Evolutionary conservation across 345 rosid genomes (phyloP), one percentile per base, ranked within the genome.

Genomic region (Cardamine resedifolia): DNA sequence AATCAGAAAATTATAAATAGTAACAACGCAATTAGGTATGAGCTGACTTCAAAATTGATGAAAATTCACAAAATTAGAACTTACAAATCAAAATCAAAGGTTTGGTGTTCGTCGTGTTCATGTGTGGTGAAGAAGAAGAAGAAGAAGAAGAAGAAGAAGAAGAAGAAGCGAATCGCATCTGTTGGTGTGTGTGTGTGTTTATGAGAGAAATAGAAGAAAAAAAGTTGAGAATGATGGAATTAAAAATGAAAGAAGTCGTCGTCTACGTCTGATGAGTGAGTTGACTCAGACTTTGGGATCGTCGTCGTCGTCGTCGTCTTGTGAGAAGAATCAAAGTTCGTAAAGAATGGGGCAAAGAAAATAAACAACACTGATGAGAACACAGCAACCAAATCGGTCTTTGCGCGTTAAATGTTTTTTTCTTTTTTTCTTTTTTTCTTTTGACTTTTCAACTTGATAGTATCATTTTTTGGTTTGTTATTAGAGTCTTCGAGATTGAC

Each of bases 271-370:
- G 47, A 14, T 58, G 63, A 20, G 64, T 49, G 57, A 23, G 79
- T 75, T 75, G 79, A 75, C 79, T 75, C 27, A 6, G 64, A 53
- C 49, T 43, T 57, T 55, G 73, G 73, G 78, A 45, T n/a, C n/a
- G n/a, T n/a, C n/a, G n/a, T 56, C 21, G 60, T 34, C 65, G 44
- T 58, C 63, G 64, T 59, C 66, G 50, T 61, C 4, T 66, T 34
- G 78, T 27, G 27, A 50, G 70, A 64, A 72, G 45, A 53, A 63
- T 72, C 70, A 66, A 50, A 67, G 31, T 15, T 68, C 50, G 74
- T 68, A 31, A 62, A 68, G 58, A 51, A 41, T 24, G 64, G 62
- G 73, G 55, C 47, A 61, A 60, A 75, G 6, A 38, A 41, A 57
- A 3, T 24, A 24, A 4, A 11, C 19, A 31, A 44, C 43, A 19